Percentiles rank a stretch among this genome's conserved stretches.
phyloP scores from a whole-genome alignment of 2,329 filamentous ascomycete species.

The Alternaria postmessia region DNA sequence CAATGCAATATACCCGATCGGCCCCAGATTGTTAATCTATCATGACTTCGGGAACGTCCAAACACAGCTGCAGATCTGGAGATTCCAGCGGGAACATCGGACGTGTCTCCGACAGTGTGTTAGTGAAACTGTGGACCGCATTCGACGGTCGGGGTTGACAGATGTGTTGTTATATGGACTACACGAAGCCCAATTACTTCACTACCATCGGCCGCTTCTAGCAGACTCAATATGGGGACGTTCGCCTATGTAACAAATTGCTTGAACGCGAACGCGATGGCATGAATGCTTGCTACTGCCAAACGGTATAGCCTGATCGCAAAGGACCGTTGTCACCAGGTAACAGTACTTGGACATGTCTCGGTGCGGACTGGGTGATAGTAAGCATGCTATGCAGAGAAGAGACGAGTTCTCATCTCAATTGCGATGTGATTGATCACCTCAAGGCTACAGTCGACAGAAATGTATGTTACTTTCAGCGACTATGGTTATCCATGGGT shows the following conservation, averaged over 20 bases:
- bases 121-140: neutral
- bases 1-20: constrained; percentile 29
- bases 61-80: constrained; percentile 5
- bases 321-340: neutral
- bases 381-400: neutral
- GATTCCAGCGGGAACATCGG: constrained; percentile 14
- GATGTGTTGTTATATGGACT: neutral
- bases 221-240: too few relatives aligned
- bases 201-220: neutral
- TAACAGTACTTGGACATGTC: neutral
- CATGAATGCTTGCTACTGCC: neutral
- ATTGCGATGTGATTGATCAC: neutral
- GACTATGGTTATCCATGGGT: neutral
- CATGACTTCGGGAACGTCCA: neutral
- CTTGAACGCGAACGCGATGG: neutral
- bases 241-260: too few relatives aligned
- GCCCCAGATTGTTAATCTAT: constrained; percentile 29
- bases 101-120: constrained; percentile 7
- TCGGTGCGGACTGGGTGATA: too few relatives aligned
- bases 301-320: neutral
- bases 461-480: neutral
- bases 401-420: neutral
- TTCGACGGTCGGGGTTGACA: neutral
- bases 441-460: neutral
- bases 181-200: neutral